Conservation (phyloP, 495 filamentous ascomycete species). For the Lentithecium fluviatile region DNA sequence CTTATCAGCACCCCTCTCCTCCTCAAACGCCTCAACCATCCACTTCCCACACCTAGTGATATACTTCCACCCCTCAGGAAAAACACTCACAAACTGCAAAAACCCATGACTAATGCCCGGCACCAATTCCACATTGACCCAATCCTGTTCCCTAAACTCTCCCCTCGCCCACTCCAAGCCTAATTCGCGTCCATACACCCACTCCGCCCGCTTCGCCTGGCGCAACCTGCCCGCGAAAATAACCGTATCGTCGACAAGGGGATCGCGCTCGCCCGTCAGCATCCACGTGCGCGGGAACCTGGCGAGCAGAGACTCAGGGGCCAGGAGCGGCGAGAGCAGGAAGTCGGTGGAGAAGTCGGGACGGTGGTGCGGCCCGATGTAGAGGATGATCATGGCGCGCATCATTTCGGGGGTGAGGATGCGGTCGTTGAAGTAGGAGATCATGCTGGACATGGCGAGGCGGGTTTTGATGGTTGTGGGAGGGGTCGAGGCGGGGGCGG, state of each 20-base stretch:
- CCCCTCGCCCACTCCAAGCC: slow-evolving; percentile 46
- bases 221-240: slow-evolving; percentile 88
- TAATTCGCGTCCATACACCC: slow-evolving; percentile 60
- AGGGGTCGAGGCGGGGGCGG: slow-evolving; percentile 41
- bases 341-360: slow-evolving; percentile 93
- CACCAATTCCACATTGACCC: slow-evolving; percentile 78
- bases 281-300: slow-evolving; percentile 90
- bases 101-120: slow-evolving; percentile 92
- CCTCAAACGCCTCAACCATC: slow-evolving; percentile 70
- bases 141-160: slow-evolving; percentile 70
- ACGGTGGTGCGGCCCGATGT: slow-evolving; percentile 87
- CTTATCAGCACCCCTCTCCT: slow-evolving; percentile 30
- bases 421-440: slow-evolving; percentile 95
- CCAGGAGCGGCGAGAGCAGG: slow-evolving; percentile 81
- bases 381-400: slow-evolving; percentile 98
- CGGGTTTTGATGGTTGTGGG: slow-evolving; percentile 72
- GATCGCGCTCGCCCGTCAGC: slow-evolving; percentile 91
- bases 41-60: slow-evolving; percentile 72
- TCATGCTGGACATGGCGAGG: slow-evolving; percentile 89
- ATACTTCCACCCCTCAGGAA: slow-evolving; percentile 81
- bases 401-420: slow-evolving; percentile 97
- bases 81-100: slow-evolving; percentile 81
- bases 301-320: slow-evolving; percentile 77
- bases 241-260: slow-evolving; percentile 92
- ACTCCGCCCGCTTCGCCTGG: slow-evolving; percentile 72